These are phyloP conservation scores for Zygoascus tannicola DNA, from an alignment of 805 yeast species.

Conservation along the genomic window DNA sequence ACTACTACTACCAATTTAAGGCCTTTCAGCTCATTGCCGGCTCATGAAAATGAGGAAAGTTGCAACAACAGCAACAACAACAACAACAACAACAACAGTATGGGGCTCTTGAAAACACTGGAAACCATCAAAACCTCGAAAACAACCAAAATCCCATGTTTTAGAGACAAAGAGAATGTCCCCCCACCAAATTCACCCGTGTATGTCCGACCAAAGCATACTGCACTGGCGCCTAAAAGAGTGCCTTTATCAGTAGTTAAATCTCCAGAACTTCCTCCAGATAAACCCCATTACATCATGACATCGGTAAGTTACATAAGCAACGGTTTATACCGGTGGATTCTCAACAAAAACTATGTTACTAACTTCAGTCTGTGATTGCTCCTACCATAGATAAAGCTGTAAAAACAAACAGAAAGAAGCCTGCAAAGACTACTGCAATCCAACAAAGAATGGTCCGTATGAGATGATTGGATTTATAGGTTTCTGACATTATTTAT, in stretches of 20 bases:
- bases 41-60: no score
- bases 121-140: not conserved
- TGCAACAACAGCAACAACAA: no score
- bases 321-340: no score
- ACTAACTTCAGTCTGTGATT: not conserved
- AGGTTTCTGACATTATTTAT: no score
- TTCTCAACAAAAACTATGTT: not conserved
- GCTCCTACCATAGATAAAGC: not conserved
- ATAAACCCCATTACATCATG: not conserved
- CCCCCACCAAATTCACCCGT: conserved; percentile 18
- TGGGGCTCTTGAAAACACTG: no score
- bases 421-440: not conserved
- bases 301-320: conserved; percentile 1
- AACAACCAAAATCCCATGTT: conserved; percentile 3
- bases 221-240: not conserved
- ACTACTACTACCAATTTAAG: no score
- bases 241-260: conserved; percentile 6
- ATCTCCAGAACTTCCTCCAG: not conserved
- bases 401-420: not conserved
- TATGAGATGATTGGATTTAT: no score
- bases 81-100: no score
- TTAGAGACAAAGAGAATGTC: conserved; percentile 14
- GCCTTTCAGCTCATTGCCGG: no score
- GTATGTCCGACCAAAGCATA: not conserved
- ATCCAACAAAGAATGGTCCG: no score